Evolutionary conservation across 2,329 filamentous ascomycete species (phyloP), one percentile per base, ranked within the genome.

Genomic region (Dothideomycetes sp.): DNA sequence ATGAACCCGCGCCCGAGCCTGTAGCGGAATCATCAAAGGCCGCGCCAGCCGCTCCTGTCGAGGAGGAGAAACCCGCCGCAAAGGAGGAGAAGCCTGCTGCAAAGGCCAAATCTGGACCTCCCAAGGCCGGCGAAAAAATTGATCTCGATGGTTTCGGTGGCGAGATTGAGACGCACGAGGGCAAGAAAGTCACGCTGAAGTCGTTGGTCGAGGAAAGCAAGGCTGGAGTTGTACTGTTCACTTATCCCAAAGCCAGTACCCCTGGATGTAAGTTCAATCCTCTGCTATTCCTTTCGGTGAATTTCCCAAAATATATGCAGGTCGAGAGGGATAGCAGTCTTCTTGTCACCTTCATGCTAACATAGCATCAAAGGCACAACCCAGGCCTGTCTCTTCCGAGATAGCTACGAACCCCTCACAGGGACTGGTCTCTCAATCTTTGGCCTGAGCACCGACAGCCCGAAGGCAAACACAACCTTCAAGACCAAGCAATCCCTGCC

Each of bases 241-340:
- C 88, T 22, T 96, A 96, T 58, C 91, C 91, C 43, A 93, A 84
- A 65, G 91, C 91, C 10, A 91, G 83, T 19, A 98, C 91, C 16
- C 85, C 86, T 29, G 89, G 89, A 47, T 96, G 89, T 94, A 77
- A 75, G 85, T 66, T 61, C 8, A 19, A 16, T 43, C 22, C 22
- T 27, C 22, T 27, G 22, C 22, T 12, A n/a, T n/a, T n/a, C n/a
- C n/a, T n/a, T n/a, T n/a, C n/a, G n/a, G n/a, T n/a, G n/a, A n/a
- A n/a, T n/a, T n/a, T n/a, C n/a, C n/a, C n/a, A n/a, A n/a, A n/a
- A n/a, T n/a, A n/a, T n/a, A n/a, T n/a, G n/a, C n/a, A n/a, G n/a
- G n/a, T n/a, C n/a, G n/a, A n/a, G n/a, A n/a, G n/a, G n/a, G n/a
- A n/a, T n/a, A n/a, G 22, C 22, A 27, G 12, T 7, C 22, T 27